Evolutionary conservation across 352 stramenopile genomes (phyloP).

Genomic region (Poterioochromonas sp.): DNA sequence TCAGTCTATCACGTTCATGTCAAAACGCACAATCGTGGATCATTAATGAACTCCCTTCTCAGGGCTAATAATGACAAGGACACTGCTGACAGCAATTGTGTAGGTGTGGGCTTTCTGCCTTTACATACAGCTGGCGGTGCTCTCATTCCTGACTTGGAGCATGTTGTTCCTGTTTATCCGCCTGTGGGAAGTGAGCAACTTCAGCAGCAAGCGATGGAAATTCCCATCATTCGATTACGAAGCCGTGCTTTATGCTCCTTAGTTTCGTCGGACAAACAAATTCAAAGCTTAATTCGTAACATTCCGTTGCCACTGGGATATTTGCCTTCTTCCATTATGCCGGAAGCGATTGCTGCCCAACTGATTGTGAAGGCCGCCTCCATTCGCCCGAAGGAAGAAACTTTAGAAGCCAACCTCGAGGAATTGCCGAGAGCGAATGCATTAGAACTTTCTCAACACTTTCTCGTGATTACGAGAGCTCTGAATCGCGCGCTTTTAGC

Average conservation of each 20-base stretch:
- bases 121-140: neutral
- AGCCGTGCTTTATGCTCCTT: neutral
- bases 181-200: neutral
- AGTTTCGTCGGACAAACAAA: neutral
- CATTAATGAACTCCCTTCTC: neutral
- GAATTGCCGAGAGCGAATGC: neutral
- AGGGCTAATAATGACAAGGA: conserved; percentile 1
- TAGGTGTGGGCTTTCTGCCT: neutral
- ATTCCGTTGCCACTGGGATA: neutral
- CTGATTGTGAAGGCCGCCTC: neutral
- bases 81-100: neutral
- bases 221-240: neutral
- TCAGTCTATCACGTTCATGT: conserved; percentile 21
- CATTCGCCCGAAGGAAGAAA: neutral
- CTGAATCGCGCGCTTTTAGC: neutral
- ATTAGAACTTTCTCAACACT: neutral
- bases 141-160: neutral
- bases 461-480: neutral
- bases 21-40: neutral
- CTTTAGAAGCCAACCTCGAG: neutral
- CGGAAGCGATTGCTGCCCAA: neutral
- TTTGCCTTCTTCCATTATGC: conserved; percentile 4
- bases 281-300: neutral
- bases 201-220: neutral
- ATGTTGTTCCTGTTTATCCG: neutral